Evolutionary conservation across 495 filamentous ascomycete species (phyloP), one percentile per base, ranked within the genome.

Genomic region (Annulohypoxylon bovei): DNA sequence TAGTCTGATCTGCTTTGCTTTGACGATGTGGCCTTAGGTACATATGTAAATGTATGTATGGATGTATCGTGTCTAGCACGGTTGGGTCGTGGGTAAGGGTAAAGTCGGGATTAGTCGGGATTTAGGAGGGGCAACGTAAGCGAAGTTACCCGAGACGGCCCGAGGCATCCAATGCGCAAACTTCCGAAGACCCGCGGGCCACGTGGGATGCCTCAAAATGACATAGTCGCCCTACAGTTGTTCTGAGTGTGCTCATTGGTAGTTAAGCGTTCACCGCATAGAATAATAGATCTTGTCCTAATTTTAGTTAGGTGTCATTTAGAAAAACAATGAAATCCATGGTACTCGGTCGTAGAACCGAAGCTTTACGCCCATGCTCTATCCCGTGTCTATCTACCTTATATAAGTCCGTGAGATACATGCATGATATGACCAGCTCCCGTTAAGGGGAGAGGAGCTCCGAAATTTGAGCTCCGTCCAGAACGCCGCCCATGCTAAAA

Each of bases 401-500:
- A 68, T 67, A 40, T 68, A 54, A 64, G 42, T 27, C 53, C 65
- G 7, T 50, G 60, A 64, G 63, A 71, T 69, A 73, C 67, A 75
- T 60, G 64, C 58, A 67, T 39, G 39, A 49, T 47, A 58, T 69
- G 72, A 75, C 75, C 69, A 71, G 72, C 69, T 73, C 72, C 72
- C 69, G 11, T 37, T 8, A 35, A 55, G 67, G 67, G 66, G 64
- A 71, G 70, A 72, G 57, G 65, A 65, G 71, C 73, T 65, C 68
- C 18, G 27, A 72, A 65, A 68, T 72, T 40, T 22, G 67, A 75
- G 69, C 64, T 65, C 73, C 67, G 57, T 77, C 64, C 74, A 75
- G 46, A 78, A 78, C 76, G 74, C 76, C 76, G 58, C 74, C 76
- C 74, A 78, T 78, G 76, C 74, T 69, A 39, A 57, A 56, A 63